Percentiles rank a stretch among this genome's conserved stretches.
phyloP scores from a whole-genome alignment of 768 basidiomycete species.

The Trametes elegans region DNA sequence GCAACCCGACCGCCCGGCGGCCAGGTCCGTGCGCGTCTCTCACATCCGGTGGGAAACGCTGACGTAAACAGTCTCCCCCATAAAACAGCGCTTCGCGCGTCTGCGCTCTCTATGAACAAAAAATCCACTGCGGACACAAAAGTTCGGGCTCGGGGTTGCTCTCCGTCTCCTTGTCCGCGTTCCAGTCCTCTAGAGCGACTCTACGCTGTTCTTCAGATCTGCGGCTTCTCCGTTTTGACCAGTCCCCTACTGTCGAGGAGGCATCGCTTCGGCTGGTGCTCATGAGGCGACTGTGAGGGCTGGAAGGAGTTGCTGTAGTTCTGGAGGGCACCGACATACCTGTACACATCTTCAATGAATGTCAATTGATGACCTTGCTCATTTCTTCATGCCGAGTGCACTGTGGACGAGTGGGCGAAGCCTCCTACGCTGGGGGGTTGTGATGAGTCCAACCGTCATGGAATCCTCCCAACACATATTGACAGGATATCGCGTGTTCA shows the following conservation, averaged over 20 bases:
- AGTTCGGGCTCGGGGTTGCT: conserved; percentile 88
- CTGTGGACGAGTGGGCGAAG: too few relatives aligned
- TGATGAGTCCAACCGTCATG: too few relatives aligned
- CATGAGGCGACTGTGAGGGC: conserved; percentile 50
- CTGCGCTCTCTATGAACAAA: conserved; percentile 57
- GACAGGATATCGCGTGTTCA: too few relatives aligned
- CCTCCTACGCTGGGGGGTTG: too few relatives aligned
- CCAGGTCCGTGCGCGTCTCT: conserved; percentile 4
- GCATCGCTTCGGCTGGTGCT: conserved; percentile 70
- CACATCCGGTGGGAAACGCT: conserved; percentile 36
- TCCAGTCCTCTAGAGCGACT: conserved; percentile 81
- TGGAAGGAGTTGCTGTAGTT: conserved; percentile 36
- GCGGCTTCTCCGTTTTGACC: conserved; percentile 43
- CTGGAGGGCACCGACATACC: conserved; percentile 34
- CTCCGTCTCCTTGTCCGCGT: conserved; percentile 91
- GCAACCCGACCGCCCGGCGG: conserved; percentile 5
- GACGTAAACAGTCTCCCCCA: conserved; percentile 39
- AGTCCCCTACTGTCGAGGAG: conserved; percentile 48
- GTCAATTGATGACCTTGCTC: too few relatives aligned
- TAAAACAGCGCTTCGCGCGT: conserved; percentile 24
- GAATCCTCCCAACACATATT: too few relatives aligned
- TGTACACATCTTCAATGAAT: not conserved
- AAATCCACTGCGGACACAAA: conserved; percentile 79
- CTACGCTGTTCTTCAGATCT: conserved; percentile 31
- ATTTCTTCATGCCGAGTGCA: too few relatives aligned